These are phyloP conservation scores for Alloascoidea hylecoeti DNA, from an alignment of 805 yeast species.

Conservation along the genomic window DNA sequence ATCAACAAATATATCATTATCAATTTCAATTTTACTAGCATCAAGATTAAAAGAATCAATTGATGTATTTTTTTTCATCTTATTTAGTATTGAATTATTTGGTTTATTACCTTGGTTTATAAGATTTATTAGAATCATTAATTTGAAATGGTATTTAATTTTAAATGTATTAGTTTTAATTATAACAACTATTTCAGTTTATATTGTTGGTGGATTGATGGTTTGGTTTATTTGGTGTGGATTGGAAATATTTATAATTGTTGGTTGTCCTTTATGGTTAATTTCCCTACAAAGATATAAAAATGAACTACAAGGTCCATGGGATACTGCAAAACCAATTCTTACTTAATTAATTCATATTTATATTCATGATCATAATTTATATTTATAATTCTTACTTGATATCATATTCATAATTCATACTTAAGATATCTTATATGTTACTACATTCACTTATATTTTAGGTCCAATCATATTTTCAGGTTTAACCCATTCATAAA, in stretches of 20 bases:
- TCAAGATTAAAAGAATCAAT: slow-evolving; percentile 68
- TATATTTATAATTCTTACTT: neutral
- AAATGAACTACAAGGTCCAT: slow-evolving; percentile 77
- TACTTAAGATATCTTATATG: neutral
- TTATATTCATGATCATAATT: neutral
- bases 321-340: slow-evolving; percentile 80
- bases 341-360: neutral
- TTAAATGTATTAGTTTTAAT: slow-evolving; percentile 8
- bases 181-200: slow-evolving; percentile 11
- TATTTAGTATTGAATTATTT: slow-evolving; percentile 56
- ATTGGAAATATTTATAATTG: slow-evolving; percentile 30
- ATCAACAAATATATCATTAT: slow-evolving; percentile 70
- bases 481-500: slow-evolving; percentile 94
- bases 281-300: slow-evolving; percentile 63
- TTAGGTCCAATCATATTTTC: slow-evolving; percentile 96
- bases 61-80: slow-evolving; percentile 72
- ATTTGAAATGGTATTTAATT: slow-evolving; percentile 15
- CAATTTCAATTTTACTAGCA: slow-evolving; percentile 81
- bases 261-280: slow-evolving; percentile 59
- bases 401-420: neutral
- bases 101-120: slow-evolving; percentile 64
- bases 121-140: slow-evolving; percentile 33
- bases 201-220: slow-evolving; percentile 23
- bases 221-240: slow-evolving; percentile 34
- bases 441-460: slow-evolving; percentile 4